A percentile compares a stretch with the other conserved stretches of the same genome.
phyloP scores from a whole-genome alignment of 164 flowering plant genomes.

The Santalum album region DNA sequence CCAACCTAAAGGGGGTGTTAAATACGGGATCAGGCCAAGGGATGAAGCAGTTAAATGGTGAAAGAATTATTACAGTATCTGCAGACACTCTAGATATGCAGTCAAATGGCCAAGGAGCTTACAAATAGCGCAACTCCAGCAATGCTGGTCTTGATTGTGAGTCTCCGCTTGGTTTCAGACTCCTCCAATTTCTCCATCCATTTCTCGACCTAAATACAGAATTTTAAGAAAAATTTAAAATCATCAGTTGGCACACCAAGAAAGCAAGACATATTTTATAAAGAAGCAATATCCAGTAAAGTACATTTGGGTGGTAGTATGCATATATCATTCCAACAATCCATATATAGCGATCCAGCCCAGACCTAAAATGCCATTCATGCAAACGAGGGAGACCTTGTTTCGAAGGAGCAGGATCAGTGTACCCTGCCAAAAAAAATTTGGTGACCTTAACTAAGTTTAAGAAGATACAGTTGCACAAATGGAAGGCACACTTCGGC shows the following conservation, averaged over 20 bases:
- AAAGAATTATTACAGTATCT: not conserved
- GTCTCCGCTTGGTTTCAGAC: slow-evolving; percentile 57
- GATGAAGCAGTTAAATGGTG: not conserved
- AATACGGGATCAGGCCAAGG: too few relatives aligned
- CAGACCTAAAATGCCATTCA: slow-evolving; percentile 99
- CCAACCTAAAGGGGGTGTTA: slow-evolving; percentile 45
- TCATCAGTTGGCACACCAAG: not conserved
- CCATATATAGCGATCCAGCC: slow-evolving; percentile 98
- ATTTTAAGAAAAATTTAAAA: slow-evolving; percentile 1
- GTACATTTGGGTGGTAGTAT: slow-evolving; percentile 90
- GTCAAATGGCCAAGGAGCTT: slow-evolving; percentile 22
- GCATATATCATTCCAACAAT: slow-evolving; percentile 98
- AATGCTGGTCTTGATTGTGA: slow-evolving; percentile 55
- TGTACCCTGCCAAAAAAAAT: slow-evolving; percentile 32
- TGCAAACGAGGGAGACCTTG: slow-evolving; percentile 65
- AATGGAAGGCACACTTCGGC: too few relatives aligned
- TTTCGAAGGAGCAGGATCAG: slow-evolving; percentile 64
- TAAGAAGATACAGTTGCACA: too few relatives aligned
- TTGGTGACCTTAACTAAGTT: too few relatives aligned
- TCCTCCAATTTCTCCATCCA: slow-evolving; percentile 98
- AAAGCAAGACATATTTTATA: not conserved
- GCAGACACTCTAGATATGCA: not conserved
- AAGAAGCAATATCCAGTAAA: slow-evolving; percentile 4
- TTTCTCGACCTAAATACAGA: slow-evolving; percentile 61
- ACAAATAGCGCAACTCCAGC: slow-evolving; percentile 57